Evolutionary conservation across 768 basidiomycete species (phyloP), one percentile per base, ranked within the genome.

Genomic region (Russula olivacea): DNA sequence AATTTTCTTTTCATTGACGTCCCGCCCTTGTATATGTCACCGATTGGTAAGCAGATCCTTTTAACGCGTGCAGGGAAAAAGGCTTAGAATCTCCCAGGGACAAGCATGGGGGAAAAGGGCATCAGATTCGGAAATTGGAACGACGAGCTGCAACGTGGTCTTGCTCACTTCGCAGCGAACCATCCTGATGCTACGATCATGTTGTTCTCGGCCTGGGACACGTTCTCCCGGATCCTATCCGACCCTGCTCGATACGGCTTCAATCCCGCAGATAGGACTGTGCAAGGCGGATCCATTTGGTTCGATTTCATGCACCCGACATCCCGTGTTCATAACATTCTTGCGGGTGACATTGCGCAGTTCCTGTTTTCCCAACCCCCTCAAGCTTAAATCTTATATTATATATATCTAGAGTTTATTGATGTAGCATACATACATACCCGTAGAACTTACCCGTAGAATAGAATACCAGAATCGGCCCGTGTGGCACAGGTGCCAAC

Each of bases 1-100:
- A 76, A 82, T 61, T 85, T 85, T 69, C 66, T 84, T n/a, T 80
- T 85, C 68, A 73, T 84, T 32, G 81, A 83, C 65, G 74, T 83
- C 4, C 83, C 83, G 2, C 79, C 83, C 0, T 75, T 83, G 21
- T 69, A 77, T 45, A 73, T 77, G 38, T 74, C 74, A 32, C 82
- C 82, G 2, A 76, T 75, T 19, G 69, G 69, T 69, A 36, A 57
- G 68, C 61, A 14, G n/a, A 34, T 25, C 40, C 14, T 25, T 32
- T 52, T 59, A 40, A 53, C 12, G 1, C 23, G 36, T 30, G 21
- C 45, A 6, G n/a, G 7, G 14, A 32, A n/a, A 55, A 28, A 48
- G 19, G 28, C 45, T n/a, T 53, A 55, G 23, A 19, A 19, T 12
- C 30, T 54, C 21, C 3, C 2, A 50, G 63, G 64, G 28, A 12